A percentile compares a stretch with the other conserved stretches of the same genome.
phyloP scores from a whole-genome alignment of 2,329 filamentous ascomycete genomes.

The Talaromyces albobiverticillius region DNA sequence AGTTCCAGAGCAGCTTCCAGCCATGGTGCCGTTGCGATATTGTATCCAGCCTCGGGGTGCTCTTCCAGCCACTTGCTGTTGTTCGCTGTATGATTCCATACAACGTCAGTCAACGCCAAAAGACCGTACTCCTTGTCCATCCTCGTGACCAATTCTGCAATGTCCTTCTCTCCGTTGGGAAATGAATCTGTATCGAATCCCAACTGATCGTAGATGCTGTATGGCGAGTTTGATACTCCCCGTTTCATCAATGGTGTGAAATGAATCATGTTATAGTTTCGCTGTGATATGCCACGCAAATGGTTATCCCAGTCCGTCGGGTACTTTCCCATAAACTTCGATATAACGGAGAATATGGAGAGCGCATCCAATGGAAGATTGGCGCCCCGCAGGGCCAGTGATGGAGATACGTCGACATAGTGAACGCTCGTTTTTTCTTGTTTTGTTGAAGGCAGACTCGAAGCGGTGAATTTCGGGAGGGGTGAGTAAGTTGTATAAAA shows the following conservation, averaged over 20 bases:
- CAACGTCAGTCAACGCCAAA: conserved; percentile 88
- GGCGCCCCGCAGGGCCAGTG: conserved; percentile 68
- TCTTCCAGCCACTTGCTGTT: conserved; percentile 93
- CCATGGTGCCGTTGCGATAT: conserved; percentile 81
- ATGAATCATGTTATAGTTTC: conserved; percentile 98
- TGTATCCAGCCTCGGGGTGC: conserved; percentile 95
- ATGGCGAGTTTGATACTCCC: conserved; percentile 90
- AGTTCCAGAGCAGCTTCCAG: conserved; percentile 67
- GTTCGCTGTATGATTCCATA: conserved; percentile 96
- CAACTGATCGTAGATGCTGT: conserved; percentile 92
- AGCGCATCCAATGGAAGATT: conserved; percentile 80
- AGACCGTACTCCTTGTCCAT: conserved; percentile 84
- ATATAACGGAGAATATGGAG: conserved; percentile 89
- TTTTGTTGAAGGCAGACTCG: conserved; percentile 48
- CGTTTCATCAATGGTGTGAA: conserved; percentile 91
- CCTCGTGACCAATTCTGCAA: conserved; percentile 70
- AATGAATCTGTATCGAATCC: conserved; percentile 80
- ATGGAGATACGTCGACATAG: conserved; percentile 92
- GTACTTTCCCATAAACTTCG: conserved; percentile 96
- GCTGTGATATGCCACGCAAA: conserved; percentile 78
- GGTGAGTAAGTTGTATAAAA: conserved; percentile 93
- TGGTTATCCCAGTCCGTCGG: conserved; percentile 88
- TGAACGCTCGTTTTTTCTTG: conserved; percentile 71
- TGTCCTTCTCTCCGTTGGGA: conserved; percentile 77
- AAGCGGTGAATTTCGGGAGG: conserved; percentile 71